Percentiles rank a stretch among this genome's conserved stretches.
These are phyloP conservation scores for Colletotrichum coccodes DNA, from an alignment of 2,329 filamentous ascomycete species.

Conservation along the genomic window DNA sequence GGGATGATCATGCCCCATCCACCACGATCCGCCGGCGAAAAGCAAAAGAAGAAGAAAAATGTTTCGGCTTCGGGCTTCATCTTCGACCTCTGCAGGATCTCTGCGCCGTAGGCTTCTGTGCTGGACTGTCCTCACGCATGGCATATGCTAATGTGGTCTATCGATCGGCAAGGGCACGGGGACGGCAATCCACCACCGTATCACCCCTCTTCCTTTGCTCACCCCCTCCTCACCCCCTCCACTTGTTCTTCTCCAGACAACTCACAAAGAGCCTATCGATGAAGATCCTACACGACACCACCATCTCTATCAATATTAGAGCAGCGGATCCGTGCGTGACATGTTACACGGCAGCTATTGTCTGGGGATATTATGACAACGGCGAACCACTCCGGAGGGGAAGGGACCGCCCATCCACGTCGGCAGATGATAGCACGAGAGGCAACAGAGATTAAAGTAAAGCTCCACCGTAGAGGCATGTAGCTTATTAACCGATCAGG, in stretches of 20 bases:
- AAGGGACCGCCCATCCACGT: not conserved
- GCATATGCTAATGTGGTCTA: not conserved
- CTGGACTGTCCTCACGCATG: not conserved
- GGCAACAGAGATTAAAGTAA: not conserved
- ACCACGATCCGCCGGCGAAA: slow-evolving; percentile 3
- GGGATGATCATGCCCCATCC: not conserved
- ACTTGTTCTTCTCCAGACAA: slow-evolving; percentile 8
- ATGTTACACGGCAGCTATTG: slow-evolving; percentile 7
- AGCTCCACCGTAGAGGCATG: not conserved
- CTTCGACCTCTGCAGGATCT: not conserved
- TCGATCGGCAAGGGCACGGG: not conserved
- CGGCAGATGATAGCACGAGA: not conserved
- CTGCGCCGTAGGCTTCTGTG: not conserved
- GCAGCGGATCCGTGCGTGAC: not conserved
- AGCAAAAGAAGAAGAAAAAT: not conserved
- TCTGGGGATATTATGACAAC: not conserved
- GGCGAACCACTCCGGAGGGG: not conserved
- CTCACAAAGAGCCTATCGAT: slow-evolving; percentile 13
- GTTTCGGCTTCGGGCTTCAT: not conserved
- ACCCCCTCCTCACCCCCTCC: not conserved
- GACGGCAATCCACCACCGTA: not conserved
- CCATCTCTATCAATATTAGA: not conserved
- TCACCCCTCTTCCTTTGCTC: not conserved
- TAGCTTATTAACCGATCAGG: not conserved
- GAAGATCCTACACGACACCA: slow-evolving; percentile 16